A percentile compares a stretch with the other conserved stretches of the same genome.
Conservation (phyloP, 257 asterid species). For the Capsicum pubescens region DNA sequence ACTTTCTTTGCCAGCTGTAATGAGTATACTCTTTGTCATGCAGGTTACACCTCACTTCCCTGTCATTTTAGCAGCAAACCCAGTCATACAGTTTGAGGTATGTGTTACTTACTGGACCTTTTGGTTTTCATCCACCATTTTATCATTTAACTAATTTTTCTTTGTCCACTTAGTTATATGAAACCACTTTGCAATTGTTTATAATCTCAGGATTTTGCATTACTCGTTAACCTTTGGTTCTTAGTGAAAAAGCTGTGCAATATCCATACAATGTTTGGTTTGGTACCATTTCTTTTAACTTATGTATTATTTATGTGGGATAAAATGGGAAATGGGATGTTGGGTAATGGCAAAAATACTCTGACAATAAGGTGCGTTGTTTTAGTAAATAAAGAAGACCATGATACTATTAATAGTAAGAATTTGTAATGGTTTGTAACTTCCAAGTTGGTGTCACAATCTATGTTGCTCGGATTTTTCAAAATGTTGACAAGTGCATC, state of each 20-base stretch:
- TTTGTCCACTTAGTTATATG: not conserved
- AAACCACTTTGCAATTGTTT: not conserved
- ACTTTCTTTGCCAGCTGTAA: slow-evolving; percentile 7
- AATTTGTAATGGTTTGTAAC: not conserved
- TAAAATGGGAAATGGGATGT: not conserved
- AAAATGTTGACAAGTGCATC: too few species aligned
- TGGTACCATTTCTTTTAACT: not conserved
- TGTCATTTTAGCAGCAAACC: slow-evolving; percentile 69
- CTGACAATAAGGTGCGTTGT: not conserved
- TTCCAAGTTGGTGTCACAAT: not conserved
- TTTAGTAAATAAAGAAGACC: slow-evolving; percentile 7
- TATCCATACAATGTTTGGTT: not conserved
- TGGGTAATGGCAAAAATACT: not conserved
- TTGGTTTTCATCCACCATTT: slow-evolving; percentile 3
- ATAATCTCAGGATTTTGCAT: not conserved
- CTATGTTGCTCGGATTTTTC: not conserved
- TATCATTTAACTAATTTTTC: not conserved
- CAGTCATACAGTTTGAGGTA: slow-evolving; percentile 90
- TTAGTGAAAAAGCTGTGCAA: not conserved
- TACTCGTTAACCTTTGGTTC: slow-evolving; percentile 13
- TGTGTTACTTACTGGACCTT: not conserved
- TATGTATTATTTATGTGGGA: not conserved
- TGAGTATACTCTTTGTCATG: slow-evolving; percentile 43
- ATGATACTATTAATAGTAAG: not conserved
- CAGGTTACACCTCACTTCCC: slow-evolving; percentile 95